These are phyloP conservation scores for Cystobasidium sp. DNA, from an alignment of 1,284 basidiomycete genomes.

Conservation along the genomic window DNA sequence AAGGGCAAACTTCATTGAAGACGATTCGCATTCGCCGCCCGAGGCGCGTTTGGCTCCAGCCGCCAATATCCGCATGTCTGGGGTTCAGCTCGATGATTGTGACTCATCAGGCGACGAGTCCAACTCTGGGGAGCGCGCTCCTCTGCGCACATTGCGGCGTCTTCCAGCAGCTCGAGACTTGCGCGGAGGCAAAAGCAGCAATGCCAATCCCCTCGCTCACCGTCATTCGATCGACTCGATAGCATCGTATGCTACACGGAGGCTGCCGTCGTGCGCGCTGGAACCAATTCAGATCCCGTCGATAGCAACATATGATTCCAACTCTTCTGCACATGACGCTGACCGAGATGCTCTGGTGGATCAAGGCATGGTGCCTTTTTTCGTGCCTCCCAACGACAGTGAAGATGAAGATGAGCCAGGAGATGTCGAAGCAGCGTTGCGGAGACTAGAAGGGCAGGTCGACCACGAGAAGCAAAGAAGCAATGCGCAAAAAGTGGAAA, in stretches of 20 bases:
- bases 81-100: conserved; percentile 55
- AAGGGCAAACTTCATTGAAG: not conserved
- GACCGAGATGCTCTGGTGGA: conserved; percentile 45
- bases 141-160: conserved; percentile 50
- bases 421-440: conserved; percentile 77
- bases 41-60: conserved; percentile 4
- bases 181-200: conserved; percentile 48
- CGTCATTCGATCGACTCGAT: conserved; percentile 70
- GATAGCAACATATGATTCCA: conserved; percentile 41
- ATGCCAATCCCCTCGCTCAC: conserved; percentile 66
- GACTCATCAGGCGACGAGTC: conserved; percentile 52
- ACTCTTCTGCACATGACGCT: not conserved
- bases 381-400: conserved; percentile 70
- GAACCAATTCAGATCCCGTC: conserved; percentile 54
- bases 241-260: conserved; percentile 70
- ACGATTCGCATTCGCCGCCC: too few relatives aligned
- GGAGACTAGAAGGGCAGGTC: conserved; percentile 78
- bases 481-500: conserved; percentile 75
- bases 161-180: conserved; percentile 52
- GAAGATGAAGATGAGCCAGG: conserved; percentile 71
- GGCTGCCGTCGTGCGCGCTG: conserved; percentile 61
- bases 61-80: not conserved
- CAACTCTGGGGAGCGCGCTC: conserved; percentile 47
- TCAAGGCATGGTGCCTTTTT: conserved; percentile 57
- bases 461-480: conserved; percentile 70